Evolutionary conservation across 2,329 filamentous ascomycete genomes (phyloP).

Genomic region (Diaporthe capsici): DNA sequence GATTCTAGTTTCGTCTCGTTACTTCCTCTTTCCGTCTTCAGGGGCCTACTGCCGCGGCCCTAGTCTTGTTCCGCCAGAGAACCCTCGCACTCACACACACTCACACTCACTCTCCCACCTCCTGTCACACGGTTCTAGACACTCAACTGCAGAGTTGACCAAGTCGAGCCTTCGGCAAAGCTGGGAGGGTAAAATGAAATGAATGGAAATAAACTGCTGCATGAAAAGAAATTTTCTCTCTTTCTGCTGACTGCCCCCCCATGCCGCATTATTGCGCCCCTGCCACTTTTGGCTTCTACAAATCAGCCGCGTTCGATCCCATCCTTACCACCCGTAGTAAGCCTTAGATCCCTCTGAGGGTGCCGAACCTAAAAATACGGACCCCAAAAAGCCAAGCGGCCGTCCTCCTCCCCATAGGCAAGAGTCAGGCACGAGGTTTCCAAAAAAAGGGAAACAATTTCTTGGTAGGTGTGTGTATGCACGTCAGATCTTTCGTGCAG

Average conservation of each 20-base stretch:
- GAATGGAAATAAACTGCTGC: background rate
- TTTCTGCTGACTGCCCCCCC: background rate
- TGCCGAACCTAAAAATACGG: conserved; percentile 26
- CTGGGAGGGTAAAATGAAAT: background rate
- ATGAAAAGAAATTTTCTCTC: background rate
- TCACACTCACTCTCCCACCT: background rate
- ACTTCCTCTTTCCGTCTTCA: background rate
- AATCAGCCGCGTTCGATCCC: background rate
- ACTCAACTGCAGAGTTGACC: background rate
- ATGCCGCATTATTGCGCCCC: conserved; percentile 4
- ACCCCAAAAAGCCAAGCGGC: background rate
- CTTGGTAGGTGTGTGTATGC: background rate
- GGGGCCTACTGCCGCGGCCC: conserved; percentile 2
- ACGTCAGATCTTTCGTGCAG: background rate
- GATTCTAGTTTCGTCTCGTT: conserved; percentile 1
- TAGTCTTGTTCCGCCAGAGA: conserved; percentile 1
- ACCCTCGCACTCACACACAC: background rate
- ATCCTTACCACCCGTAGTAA: conserved; percentile 18
- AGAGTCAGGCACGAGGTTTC: background rate
- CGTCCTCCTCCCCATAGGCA: background rate
- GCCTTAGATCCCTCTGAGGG: background rate
- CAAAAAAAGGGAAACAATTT: conserved; percentile 15
- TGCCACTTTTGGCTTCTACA: background rate
- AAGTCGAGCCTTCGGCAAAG: background rate
- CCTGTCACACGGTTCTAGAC: background rate